Evolutionary conservation across 2,329 filamentous ascomycete species (phyloP).

Genomic region (Atkinsonella hypoxylon): DNA sequence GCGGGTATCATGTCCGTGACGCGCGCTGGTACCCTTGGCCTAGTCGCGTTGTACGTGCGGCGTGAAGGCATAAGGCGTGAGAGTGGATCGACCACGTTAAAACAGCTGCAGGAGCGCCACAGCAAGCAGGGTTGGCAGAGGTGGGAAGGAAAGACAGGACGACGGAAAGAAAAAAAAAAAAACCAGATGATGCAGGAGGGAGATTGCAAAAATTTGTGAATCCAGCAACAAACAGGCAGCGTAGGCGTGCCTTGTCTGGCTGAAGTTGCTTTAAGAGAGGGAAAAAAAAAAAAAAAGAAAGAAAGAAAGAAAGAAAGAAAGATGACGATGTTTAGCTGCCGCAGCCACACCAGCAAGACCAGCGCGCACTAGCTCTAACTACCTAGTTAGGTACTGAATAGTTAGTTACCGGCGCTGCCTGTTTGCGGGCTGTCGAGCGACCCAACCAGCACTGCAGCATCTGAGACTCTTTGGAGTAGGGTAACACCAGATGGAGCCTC

Average conservation of each 20-base stretch:
- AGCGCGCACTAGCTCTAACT: too few relatives aligned
- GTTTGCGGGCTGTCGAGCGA: too few relatives aligned
- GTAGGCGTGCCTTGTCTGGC: neutral
- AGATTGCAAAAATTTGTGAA: neutral
- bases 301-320: too few relatives aligned
- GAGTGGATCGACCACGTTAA: conserved; percentile 7
- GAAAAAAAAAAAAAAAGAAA: too few relatives aligned
- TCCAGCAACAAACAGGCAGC: neutral
- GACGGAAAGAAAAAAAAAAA: neutral
- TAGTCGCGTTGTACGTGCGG: conserved; percentile 4
- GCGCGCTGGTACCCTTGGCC: conserved; percentile 5
- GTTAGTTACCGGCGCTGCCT: too few relatives aligned
- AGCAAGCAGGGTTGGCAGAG: neutral
- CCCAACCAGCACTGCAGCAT: too few relatives aligned
- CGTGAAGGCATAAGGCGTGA: neutral
- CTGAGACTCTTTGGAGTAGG: neutral
- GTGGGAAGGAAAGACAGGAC: neutral
- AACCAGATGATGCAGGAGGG: neutral
- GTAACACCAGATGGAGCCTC: conserved; percentile 1
- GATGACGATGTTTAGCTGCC: neutral
- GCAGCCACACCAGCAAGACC: neutral
- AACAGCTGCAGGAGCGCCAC: neutral
- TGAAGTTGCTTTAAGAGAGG: neutral
- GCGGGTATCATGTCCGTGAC: conserved; percentile 29
- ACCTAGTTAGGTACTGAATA: too few relatives aligned